These are phyloP conservation scores for Cercospora berteroae DNA, from an alignment of 2,329 filamentous ascomycete genomes.

Conservation along the genomic window DNA sequence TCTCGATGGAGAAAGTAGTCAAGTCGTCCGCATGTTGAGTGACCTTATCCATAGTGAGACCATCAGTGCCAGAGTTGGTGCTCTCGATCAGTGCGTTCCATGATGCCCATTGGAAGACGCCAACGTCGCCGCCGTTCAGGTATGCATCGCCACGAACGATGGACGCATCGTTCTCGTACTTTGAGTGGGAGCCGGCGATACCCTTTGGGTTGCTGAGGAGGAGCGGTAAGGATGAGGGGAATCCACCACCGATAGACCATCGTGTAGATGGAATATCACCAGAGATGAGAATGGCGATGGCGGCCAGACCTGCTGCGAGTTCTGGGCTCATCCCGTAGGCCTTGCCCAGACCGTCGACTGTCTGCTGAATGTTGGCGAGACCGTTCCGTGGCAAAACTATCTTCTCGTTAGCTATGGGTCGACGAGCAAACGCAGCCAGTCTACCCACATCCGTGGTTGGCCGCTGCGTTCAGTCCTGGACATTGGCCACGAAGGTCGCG, in stretches of 20 bases:
- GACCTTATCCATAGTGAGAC: conserved; percentile 28
- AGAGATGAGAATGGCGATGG: conserved; percentile 30
- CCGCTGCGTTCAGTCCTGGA: conserved; percentile 22
- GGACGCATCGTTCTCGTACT: conserved; percentile 38
- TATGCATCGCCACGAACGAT: conserved; percentile 32
- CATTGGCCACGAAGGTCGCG: conserved; percentile 34
- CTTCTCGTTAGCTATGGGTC: not conserved
- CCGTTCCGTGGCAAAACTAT: conserved; percentile 15
- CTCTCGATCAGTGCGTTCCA: conserved; percentile 21
- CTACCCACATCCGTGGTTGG: conserved; percentile 29
- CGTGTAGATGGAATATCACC: conserved; percentile 16
- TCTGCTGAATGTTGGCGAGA: conserved; percentile 12
- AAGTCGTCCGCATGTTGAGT: conserved; percentile 15
- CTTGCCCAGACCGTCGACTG: conserved; percentile 20
- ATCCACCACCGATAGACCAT: conserved; percentile 34
- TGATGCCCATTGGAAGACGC: conserved; percentile 21
- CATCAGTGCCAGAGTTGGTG: conserved; percentile 19
- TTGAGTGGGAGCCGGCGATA: conserved; percentile 36
- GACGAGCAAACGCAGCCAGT: too few species aligned
- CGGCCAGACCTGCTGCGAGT: conserved; percentile 30
- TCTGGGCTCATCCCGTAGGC: conserved; percentile 36
- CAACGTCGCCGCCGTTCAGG: conserved; percentile 28
- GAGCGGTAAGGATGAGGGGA: conserved; percentile 14
- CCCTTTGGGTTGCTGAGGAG: conserved; percentile 28
- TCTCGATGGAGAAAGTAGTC: conserved; percentile 28